These are phyloP conservation scores for Debaryomyces prosopidis DNA, from an alignment of 805 yeast species.

Conservation along the genomic window DNA sequence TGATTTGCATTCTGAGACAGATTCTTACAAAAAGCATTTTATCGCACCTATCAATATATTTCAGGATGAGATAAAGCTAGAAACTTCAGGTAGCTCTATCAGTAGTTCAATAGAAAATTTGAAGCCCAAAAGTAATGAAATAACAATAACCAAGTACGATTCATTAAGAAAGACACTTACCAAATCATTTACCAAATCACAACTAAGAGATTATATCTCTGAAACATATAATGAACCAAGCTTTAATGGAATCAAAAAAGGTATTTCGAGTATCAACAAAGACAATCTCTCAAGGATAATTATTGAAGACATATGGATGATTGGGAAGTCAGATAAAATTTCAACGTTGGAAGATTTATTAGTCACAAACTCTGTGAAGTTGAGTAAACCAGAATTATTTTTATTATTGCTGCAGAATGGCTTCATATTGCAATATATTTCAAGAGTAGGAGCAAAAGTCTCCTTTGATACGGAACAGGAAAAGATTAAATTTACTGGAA, in stretches of 20 bases:
- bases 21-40: neutral
- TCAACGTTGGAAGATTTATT: conserved; percentile 32
- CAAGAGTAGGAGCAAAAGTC: conserved; percentile 42
- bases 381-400: conserved; percentile 41
- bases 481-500: conserved; percentile 38
- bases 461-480: conserved; percentile 27
- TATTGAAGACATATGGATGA: conserved; percentile 35
- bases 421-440: conserved; percentile 36
- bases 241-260: neutral
- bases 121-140: conserved; percentile 8
- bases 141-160: conserved; percentile 10
- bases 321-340: conserved; percentile 17
- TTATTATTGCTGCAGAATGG: conserved; percentile 41
- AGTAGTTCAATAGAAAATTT: conserved; percentile 9
- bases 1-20: conserved; percentile 7
- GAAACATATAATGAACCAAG: conserved; percentile 1
- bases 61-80: conserved; percentile 4
- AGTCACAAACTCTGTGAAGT: conserved; percentile 28
- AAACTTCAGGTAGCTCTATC: conserved; percentile 1
- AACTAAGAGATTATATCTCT: conserved; percentile 11
- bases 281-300: conserved; percentile 24
- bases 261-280: conserved; percentile 10
- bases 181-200: conserved; percentile 14
- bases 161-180: conserved; percentile 4
- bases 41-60: neutral